These are phyloP conservation scores for Pyricularia pennisetigena DNA, from an alignment of 2,329 filamentous ascomycete species.

Conservation along the genomic window DNA sequence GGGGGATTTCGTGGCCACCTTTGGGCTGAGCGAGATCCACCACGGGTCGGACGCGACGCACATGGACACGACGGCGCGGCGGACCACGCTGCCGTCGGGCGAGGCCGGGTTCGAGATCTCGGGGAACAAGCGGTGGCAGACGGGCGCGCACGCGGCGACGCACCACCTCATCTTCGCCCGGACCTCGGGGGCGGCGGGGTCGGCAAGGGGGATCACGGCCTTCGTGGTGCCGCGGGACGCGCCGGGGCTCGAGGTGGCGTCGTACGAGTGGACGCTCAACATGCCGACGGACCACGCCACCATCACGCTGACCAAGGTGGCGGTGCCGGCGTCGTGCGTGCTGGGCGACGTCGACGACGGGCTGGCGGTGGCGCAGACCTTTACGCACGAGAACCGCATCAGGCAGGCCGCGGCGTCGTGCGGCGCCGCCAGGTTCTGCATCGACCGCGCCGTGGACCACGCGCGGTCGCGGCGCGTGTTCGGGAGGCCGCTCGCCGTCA, in stretches of 20 bases:
- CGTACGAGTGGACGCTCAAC: constrained; percentile 56
- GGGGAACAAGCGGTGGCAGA: constrained; percentile 57
- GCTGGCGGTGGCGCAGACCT: constrained; percentile 52
- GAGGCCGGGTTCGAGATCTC: constrained; percentile 40
- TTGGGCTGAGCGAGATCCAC: constrained; percentile 51
- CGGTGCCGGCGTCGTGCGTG: constrained; percentile 39
- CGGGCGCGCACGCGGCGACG: constrained; percentile 50
- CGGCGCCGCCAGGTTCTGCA: constrained; percentile 49
- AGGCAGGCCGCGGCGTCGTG: constrained; percentile 53
- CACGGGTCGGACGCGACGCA: constrained; percentile 55
- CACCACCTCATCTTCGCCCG: constrained; percentile 54
- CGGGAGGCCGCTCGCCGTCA: constrained; percentile 43
- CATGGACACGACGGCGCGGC: constrained; percentile 44
- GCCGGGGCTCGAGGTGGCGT: constrained; percentile 40
- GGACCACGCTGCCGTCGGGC: constrained; percentile 28
- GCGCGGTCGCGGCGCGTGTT: constrained; percentile 44
- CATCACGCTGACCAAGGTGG: constrained; percentile 45
- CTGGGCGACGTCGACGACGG: constrained; percentile 43
- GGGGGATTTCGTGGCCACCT: constrained; percentile 46
- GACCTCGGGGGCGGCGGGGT: constrained; percentile 41
- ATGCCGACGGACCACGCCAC: constrained; percentile 60
- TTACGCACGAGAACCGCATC: constrained; percentile 56
- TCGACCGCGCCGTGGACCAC: constrained; percentile 45
- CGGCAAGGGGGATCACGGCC: constrained; percentile 46
- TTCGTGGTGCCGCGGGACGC: constrained; percentile 47